Evolutionary conservation across 768 basidiomycete species (phyloP).

Genomic region (Boletellus emodensis): DNA sequence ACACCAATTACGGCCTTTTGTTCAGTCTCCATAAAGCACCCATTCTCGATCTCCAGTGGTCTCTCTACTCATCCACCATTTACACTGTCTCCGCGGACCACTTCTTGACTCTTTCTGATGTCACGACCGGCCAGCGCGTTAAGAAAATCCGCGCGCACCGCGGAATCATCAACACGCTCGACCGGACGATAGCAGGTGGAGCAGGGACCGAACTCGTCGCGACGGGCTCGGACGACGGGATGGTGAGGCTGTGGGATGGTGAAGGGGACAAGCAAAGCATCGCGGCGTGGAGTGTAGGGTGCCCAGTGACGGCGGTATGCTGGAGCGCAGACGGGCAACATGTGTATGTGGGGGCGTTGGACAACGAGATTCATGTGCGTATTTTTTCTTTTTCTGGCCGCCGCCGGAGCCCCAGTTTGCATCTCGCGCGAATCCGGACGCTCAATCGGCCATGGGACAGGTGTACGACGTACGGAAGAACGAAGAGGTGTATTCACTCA

Average conservation of each 20-base stretch:
- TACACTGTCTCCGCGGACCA: constrained; percentile 93
- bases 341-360: constrained; percentile 87
- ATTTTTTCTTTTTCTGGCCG: background rate
- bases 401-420: too few species aligned
- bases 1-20: constrained; percentile 88
- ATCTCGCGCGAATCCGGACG: background rate
- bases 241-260: constrained; percentile 89
- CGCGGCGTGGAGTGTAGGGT: constrained; percentile 78
- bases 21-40: constrained; percentile 84
- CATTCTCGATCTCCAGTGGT: constrained; percentile 91
- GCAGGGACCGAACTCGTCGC: constrained; percentile 81
- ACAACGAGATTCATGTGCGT: constrained; percentile 94
- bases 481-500: constrained; percentile 72
- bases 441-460: constrained; percentile 34
- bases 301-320: constrained; percentile 87
- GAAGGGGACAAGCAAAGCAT: constrained; percentile 70
- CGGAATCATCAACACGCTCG: constrained; percentile 86
- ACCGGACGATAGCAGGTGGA: constrained; percentile 81
- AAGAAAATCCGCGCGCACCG: constrained; percentile 84
- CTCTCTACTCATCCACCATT: constrained; percentile 63
- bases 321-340: constrained; percentile 91
- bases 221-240: constrained; percentile 90
- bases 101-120: constrained; percentile 68
- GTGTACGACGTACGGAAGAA: constrained; percentile 88
- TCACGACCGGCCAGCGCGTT: constrained; percentile 78